Percentiles rank a stretch among this genome's conserved stretches.
Conservation (phyloP, 1,139 yeast species). For the Magnusiomyces suaveolens region DNA sequence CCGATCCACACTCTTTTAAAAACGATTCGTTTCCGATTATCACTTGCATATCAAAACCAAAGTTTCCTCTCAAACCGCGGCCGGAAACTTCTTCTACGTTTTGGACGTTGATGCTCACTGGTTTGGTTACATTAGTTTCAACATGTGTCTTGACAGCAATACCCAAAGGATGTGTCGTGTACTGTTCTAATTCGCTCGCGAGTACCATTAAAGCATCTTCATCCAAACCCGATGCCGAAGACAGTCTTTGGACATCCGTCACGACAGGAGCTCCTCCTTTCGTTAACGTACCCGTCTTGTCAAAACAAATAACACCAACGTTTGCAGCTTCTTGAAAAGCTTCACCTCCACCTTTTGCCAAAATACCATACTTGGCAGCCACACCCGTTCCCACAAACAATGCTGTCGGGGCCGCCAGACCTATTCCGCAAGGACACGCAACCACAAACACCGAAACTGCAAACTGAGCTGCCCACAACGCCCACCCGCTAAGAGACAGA, state of each 20-base stretch:
- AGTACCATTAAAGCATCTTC: conserved; percentile 34
- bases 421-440: conserved; percentile 90
- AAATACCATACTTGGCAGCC: conserved; percentile 70
- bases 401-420: conserved; percentile 88
- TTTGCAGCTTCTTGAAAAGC: conserved; percentile 71
- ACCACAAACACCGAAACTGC: conserved; percentile 75
- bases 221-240: too few species aligned
- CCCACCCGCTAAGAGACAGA: conserved; percentile 71
- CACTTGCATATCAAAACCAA: conserved; percentile 25
- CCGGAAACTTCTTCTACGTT: conserved; percentile 48
- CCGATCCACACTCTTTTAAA: conserved; percentile 39
- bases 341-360: conserved; percentile 73
- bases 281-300: conserved; percentile 72
- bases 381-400: conserved; percentile 83
- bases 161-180: conserved; percentile 66
- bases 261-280: conserved; percentile 52
- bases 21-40: conserved; percentile 59
- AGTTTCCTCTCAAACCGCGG: conserved; percentile 45
- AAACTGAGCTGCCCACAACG: conserved; percentile 82
- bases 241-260: conserved; percentile 37
- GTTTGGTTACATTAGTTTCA: conserved; percentile 21
- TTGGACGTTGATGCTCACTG: conserved; percentile 23
- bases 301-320: conserved; percentile 59
- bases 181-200: conserved; percentile 50
- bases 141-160: conserved; percentile 36